Conservation (phyloP, 129 eudicot genomes). For the Tanacetum coccineum region DNA sequence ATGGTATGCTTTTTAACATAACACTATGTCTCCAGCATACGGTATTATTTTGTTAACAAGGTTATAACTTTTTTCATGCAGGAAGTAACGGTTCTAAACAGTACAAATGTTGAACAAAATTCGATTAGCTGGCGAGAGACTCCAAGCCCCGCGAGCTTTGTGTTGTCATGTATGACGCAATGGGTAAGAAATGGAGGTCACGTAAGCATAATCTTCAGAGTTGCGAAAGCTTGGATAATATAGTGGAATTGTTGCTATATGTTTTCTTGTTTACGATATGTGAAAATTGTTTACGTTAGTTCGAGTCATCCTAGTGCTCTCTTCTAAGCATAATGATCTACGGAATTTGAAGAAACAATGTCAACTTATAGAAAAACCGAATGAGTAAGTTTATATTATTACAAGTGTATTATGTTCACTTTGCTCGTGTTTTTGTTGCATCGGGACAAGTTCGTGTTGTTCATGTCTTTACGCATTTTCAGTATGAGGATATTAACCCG, state of each 20-base stretch:
- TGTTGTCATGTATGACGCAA: background rate
- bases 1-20: conserved; percentile 46
- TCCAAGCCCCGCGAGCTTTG: conserved; percentile 1
- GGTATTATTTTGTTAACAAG: conserved; percentile 7
- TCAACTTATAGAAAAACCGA: background rate
- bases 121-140: conserved; percentile 14
- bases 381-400: too few species aligned
- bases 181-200: conserved; percentile 8
- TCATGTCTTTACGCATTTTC: too few species aligned
- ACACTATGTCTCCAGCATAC: background rate
- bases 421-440: too few species aligned
- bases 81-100: conserved; percentile 17
- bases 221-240: conserved; percentile 20
- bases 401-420: too few species aligned
- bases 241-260: conserved; percentile 16
- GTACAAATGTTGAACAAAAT: conserved; percentile 16
- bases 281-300: conserved; percentile 15
- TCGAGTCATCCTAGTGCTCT: background rate
- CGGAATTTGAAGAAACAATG: too few species aligned
- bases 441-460: too few species aligned
- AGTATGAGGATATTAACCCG: too few species aligned
- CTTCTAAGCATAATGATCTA: background rate
- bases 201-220: conserved; percentile 16
- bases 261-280: conserved; percentile 21
- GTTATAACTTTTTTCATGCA: conserved; percentile 11